A percentile compares a stretch with the other conserved stretches of the same genome.
These are phyloP conservation scores for Gastrolobium villosum DNA, from an alignment of 306 rosid genomes.

Conservation along the genomic window DNA sequence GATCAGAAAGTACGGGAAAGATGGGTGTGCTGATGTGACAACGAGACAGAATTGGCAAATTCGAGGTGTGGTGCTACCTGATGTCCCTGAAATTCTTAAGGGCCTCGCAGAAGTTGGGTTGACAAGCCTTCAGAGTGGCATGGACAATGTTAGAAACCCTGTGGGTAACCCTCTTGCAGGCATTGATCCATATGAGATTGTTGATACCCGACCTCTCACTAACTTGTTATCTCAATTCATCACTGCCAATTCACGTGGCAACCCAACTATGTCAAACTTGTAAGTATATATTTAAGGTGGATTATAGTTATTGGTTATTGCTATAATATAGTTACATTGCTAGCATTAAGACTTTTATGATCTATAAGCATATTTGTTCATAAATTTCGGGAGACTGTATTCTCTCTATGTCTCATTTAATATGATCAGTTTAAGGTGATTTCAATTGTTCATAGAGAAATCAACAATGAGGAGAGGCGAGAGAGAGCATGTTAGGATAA, in stretches of 20 bases:
- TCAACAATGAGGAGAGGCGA: too few relatives aligned
- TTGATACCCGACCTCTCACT: conserved; percentile 84
- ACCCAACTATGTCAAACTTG: conserved; percentile 81
- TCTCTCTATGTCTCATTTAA: too few relatives aligned
- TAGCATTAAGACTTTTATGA: background rate
- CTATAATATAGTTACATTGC: background rate
- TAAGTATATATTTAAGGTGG: conserved; percentile 55
- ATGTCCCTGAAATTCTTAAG: conserved; percentile 87
- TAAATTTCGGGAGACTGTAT: too few relatives aligned
- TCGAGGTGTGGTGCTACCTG: conserved; percentile 83
- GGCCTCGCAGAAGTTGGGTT: conserved; percentile 88
- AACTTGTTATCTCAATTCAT: conserved; percentile 86
- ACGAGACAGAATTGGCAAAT: conserved; percentile 98
- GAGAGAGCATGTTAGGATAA: too few relatives aligned
- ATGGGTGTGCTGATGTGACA: conserved; percentile 97
- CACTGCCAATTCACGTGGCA: conserved; percentile 82
- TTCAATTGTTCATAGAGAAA: too few relatives aligned
- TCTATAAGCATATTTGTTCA: background rate
- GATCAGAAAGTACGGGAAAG: conserved; percentile 84
- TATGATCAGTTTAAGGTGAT: too few relatives aligned
- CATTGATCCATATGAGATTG: conserved; percentile 82
- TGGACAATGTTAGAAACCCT: conserved; percentile 99
- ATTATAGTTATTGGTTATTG: background rate
- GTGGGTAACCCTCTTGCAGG: conserved; percentile 98
- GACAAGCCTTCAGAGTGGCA: conserved; percentile 96